Evolutionary conservation across 495 filamentous ascomycete genomes (phyloP).

Genomic region (Lindgomyces ingoldianus): DNA sequence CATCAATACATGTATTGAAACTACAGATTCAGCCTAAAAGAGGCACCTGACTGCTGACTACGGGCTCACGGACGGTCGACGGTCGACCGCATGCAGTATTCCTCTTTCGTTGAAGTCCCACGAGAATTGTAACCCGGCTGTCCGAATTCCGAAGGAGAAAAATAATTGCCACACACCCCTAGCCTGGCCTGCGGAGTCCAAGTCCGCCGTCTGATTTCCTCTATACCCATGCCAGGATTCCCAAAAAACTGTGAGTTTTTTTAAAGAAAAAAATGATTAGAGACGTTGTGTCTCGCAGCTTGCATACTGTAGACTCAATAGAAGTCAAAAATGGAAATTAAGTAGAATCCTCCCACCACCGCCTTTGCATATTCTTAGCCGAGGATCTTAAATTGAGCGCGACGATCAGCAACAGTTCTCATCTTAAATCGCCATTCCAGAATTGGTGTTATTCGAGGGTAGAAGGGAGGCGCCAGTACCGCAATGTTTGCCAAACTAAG

Average conservation of each 20-base stretch:
- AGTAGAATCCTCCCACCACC: conserved; percentile 1
- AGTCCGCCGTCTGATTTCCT: conserved; percentile 16
- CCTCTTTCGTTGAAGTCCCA: not conserved
- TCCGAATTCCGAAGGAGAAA: conserved; percentile 12
- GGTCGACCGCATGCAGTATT: not conserved
- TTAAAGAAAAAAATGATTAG: not conserved
- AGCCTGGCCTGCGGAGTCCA: conserved; percentile 16
- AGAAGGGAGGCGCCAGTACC: conserved; percentile 6
- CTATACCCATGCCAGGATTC: conserved; percentile 21
- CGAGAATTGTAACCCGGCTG: not conserved
- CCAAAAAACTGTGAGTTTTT: not conserved
- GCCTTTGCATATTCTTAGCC: conserved; percentile 13
- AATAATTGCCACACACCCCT: conserved; percentile 20
- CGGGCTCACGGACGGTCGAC: not conserved
- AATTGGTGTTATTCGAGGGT: not conserved
- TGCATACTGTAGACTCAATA: conserved; percentile 17
- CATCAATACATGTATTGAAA: conserved; percentile 31
- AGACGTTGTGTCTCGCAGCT: conserved; percentile 5
- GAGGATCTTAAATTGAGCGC: not conserved
- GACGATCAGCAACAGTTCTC: not conserved
- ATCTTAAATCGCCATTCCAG: not conserved
- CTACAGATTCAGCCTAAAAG: conserved; percentile 35
- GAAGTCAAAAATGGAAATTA: conserved; percentile 4
- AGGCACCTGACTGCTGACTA: conserved; percentile 26
- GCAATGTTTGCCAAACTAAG: conserved; percentile 25